Conservation (phyloP, 2,329 filamentous ascomycete genomes). For the Pseudohalonectria lignicola region DNA sequence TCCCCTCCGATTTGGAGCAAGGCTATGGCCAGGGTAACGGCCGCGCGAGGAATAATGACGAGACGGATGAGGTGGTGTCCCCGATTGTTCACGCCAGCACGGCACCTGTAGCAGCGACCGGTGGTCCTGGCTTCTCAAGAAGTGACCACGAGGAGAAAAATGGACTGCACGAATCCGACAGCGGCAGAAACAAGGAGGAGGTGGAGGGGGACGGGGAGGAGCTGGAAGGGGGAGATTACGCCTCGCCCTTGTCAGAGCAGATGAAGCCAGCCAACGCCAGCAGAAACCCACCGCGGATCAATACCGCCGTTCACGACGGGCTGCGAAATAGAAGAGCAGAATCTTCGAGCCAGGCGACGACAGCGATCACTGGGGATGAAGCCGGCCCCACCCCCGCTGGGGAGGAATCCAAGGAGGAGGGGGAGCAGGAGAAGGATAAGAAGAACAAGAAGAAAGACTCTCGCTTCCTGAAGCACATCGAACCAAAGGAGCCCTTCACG, state of each 20-base stretch:
- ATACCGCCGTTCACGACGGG: constrained; percentile 4
- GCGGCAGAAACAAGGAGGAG: neutral
- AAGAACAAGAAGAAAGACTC: constrained; percentile 22
- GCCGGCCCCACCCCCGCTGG: no score
- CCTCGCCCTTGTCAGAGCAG: constrained; percentile 2
- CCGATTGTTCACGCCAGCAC: constrained; percentile 23
- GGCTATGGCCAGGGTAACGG: constrained; percentile 8
- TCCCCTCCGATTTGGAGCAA: constrained; percentile 21
- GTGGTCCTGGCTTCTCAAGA: no score
- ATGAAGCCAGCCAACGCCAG: no score
- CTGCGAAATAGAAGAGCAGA: no score
- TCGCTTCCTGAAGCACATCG: constrained; percentile 30
- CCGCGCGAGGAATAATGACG: neutral
- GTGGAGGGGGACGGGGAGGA: constrained; percentile 2
- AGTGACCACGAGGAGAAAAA: neutral
- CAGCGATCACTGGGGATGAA: no score
- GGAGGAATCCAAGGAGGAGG: no score
- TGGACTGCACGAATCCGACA: neutral
- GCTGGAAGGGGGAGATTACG: neutral
- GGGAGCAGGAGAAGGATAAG: constrained; percentile 27
- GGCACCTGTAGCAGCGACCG: no score
- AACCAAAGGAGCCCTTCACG: constrained; percentile 46
- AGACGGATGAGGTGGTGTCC: constrained; percentile 14
- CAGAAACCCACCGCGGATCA: constrained; percentile 4
- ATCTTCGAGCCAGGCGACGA: no score